Conservation (phyloP, 306 rosid genomes). For the Ammopiptanthus mongolicus region DNA sequence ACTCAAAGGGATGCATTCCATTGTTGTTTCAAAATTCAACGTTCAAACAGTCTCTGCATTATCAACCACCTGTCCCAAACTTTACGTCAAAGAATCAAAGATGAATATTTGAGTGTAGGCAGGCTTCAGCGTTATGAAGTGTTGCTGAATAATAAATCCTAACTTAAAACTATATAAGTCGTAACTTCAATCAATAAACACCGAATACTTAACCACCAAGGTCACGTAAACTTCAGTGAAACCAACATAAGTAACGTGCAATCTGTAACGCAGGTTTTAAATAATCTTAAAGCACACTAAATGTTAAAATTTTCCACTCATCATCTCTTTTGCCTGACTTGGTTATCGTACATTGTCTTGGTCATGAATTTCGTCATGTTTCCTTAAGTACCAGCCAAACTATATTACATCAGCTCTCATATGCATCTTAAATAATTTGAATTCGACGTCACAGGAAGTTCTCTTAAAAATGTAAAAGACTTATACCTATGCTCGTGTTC, state of each 20-base stretch:
- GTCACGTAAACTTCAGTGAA: conserved; percentile 23
- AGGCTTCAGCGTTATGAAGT: too few relatives aligned
- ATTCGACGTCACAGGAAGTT: background rate
- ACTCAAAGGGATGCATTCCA: too few relatives aligned
- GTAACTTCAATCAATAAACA: background rate
- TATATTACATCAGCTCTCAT: background rate
- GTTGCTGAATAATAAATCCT: too few relatives aligned
- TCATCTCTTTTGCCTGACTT: background rate
- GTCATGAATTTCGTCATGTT: background rate
- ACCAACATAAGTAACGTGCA: background rate
- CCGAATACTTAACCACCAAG: background rate
- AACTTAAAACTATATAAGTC: too few relatives aligned
- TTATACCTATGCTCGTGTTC: too few relatives aligned
- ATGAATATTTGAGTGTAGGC: too few relatives aligned
- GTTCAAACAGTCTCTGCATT: too few relatives aligned
- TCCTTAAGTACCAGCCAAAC: background rate
- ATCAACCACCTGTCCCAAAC: too few relatives aligned
- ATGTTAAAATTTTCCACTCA: background rate
- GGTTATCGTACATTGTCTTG: background rate
- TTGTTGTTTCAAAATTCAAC: too few relatives aligned
- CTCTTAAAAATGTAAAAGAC: background rate
- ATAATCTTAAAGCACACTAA: background rate
- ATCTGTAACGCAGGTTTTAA: background rate
- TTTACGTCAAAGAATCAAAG: too few relatives aligned
- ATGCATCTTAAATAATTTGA: background rate